Evolutionary conservation across 129 eudicot species (phyloP).

Genomic region (Dittrichia graveolens): DNA sequence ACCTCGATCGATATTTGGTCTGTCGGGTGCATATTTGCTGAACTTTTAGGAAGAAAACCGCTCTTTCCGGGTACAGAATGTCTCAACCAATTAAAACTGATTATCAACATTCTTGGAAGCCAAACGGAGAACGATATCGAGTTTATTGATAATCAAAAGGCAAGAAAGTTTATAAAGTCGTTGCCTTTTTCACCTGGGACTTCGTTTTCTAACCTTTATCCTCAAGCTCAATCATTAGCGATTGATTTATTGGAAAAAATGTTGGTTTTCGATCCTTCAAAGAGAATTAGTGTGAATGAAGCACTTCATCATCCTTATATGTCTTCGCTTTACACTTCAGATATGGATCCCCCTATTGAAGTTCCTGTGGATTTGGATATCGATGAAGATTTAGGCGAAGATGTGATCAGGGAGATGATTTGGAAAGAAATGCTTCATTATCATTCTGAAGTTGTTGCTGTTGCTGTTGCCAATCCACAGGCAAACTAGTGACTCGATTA

Average conservation of each 20-base stretch:
- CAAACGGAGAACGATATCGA: slow-evolving; percentile 56
- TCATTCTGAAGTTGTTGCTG: slow-evolving; percentile 55
- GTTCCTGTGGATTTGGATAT: slow-evolving; percentile 57
- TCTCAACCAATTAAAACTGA: slow-evolving; percentile 66
- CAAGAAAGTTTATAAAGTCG: slow-evolving; percentile 51
- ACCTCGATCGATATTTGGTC: slow-evolving; percentile 79
- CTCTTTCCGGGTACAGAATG: slow-evolving; percentile 72
- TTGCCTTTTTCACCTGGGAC: slow-evolving; percentile 55
- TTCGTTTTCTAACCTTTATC: slow-evolving; percentile 54
- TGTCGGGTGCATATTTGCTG: slow-evolving; percentile 76
- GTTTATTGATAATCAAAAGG: slow-evolving; percentile 68
- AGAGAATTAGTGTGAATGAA: slow-evolving; percentile 68
- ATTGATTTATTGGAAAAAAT: slow-evolving; percentile 63
- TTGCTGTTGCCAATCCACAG: slow-evolving; percentile 17
- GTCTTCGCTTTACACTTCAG: slow-evolving; percentile 61
- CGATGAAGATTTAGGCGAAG: slow-evolving; percentile 64
- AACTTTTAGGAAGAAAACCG: slow-evolving; percentile 71
- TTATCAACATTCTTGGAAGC: slow-evolving; percentile 63
- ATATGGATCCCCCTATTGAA: slow-evolving; percentile 60
- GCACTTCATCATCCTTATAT: slow-evolving; percentile 80
- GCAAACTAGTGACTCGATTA: background rate
- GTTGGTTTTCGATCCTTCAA: slow-evolving; percentile 73
- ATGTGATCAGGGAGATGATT: slow-evolving; percentile 69
- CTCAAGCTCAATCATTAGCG: slow-evolving; percentile 66
- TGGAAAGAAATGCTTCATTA: slow-evolving; percentile 69